These are phyloP conservation scores for Purshia tridentata DNA, from an alignment of 306 rosid genomes.

Conservation along the genomic window DNA sequence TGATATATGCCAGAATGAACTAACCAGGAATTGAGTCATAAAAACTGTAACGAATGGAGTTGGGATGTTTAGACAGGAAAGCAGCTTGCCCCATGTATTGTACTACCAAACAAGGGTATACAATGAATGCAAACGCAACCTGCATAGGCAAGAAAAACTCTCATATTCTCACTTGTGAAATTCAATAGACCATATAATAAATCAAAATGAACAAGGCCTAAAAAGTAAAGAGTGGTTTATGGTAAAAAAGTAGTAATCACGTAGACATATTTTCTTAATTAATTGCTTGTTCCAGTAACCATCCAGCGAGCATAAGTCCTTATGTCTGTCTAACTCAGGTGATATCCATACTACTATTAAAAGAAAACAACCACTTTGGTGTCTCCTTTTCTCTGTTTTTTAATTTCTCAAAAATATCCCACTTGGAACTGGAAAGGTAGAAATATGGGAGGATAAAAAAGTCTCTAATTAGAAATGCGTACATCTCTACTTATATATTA, in stretches of 20 bases:
- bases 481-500: not conserved
- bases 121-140: conserved; percentile 72
- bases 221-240: not conserved
- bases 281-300: not conserved
- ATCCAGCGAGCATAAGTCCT: not conserved
- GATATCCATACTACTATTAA: not conserved
- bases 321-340: not conserved
- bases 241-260: not conserved
- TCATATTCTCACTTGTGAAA: conserved; percentile 13
- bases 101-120: conserved; percentile 83
- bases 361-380: not conserved
- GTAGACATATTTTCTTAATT: not conserved
- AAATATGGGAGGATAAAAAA: not conserved
- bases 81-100: conserved; percentile 98
- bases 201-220: conserved; percentile 8
- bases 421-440: not conserved
- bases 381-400: not conserved
- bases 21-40: conserved; percentile 75
- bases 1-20: conserved; percentile 32
- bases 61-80: conserved; percentile 57
- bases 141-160: conserved; percentile 39
- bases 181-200: conserved; percentile 4
- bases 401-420: not conserved
- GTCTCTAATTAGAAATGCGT: not conserved
- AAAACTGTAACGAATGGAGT: conserved; percentile 44